Evolutionary conservation across 2,329 filamentous ascomycete species (phyloP), one percentile per base, ranked within the genome.

Genomic region (Cercospora citrullina): DNA sequence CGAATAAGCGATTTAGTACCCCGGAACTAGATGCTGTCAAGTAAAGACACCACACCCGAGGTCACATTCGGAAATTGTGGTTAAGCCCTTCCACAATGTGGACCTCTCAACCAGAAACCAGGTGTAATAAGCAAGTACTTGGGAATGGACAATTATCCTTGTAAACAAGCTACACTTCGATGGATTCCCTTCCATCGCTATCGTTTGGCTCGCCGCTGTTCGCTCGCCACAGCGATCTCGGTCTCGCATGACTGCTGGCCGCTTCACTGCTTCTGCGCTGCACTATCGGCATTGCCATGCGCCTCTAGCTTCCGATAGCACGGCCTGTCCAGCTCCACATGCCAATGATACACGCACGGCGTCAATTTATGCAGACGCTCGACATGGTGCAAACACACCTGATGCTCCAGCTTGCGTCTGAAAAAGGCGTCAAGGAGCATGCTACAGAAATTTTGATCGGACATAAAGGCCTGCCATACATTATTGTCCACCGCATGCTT

Each of bases 351-450:
- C 8, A 45, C 23, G 39, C 60, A 63, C 6, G 60, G 60, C 8
- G 39, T 39, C 28, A 63, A 23, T 14, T 18, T 26, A 53, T 36
- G 26, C 51, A 45, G 3, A 28, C 12, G 23, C 16, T 23, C 61
- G 26, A 63, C 61, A 42, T 63, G 61, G 21, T 57, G 61, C 9
- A 55, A 45, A 21, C 45, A 53, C 31, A 36, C 18, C 10, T 53
- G 30, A 55, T 63, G 61, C 28, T 55, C 61, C 18, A 57, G 26
- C 61, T 63, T 63, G 16, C 61, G 61, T 48, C 23, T 63, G 14
- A 16, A 55, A 45, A 63, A 63, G 12, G 45, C 61, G 16, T 16
- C 30, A 14, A 63, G 28, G 12, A 63, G 48, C 48, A 36, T 57
- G n/a, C 45, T n/a, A 14, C 28, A 36, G 14, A 63, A 63, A 21